Evolutionary conservation across 495 filamentous ascomycete genomes (phyloP), one percentile per base, ranked within the genome.

Genomic region (Alectoria sarmentosa): DNA sequence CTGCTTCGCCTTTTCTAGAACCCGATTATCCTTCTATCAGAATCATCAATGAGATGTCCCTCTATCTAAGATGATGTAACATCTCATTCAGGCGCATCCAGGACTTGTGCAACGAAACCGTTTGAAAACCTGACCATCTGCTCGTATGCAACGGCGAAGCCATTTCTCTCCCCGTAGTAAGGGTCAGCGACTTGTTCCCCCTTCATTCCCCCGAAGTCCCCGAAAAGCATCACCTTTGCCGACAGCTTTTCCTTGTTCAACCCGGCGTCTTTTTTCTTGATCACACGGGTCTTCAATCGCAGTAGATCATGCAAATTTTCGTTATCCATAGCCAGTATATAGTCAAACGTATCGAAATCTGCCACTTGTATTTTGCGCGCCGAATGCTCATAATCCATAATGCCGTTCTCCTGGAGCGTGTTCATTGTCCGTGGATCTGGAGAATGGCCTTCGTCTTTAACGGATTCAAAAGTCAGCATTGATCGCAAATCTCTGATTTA

Each of bases 281-380:
- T 75, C 60, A 82, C 80, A 58, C 83, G 79, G 59, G 79, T 76
- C 66, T 79, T 75, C 69, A 88, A 73, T 36, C 84, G 78, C 66
- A 85, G 68, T 65, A 97, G 74, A 69, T 96, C 86, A 39, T 78
- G 75, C 14, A 93, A 75, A 72, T 97, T 98, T n/a, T 83, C 79
- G 39, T 87, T 79, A 73, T 98, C 94, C 94, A 98, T 98, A 48
- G 90, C 92, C 60, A 98, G 81, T 62, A 98, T 85, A 72, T 93
- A 98, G 73, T 98, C 91, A 70, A 96, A 98, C 8, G 82, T 81
- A 30, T 82, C 73, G 69, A 98, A 96, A 74, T 98, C 89, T 3
- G 79, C 76, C 23, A 79, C 73, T 52, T 77, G 78, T 70, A 96
- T 83, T 74, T 89, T 89, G 41, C 92, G 84, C 14, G 92, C 93